Evolutionary conservation across 2,329 filamentous ascomycete species (phyloP), one percentile per base, ranked within the genome.

Genomic region (Trichoderma sp.): DNA sequence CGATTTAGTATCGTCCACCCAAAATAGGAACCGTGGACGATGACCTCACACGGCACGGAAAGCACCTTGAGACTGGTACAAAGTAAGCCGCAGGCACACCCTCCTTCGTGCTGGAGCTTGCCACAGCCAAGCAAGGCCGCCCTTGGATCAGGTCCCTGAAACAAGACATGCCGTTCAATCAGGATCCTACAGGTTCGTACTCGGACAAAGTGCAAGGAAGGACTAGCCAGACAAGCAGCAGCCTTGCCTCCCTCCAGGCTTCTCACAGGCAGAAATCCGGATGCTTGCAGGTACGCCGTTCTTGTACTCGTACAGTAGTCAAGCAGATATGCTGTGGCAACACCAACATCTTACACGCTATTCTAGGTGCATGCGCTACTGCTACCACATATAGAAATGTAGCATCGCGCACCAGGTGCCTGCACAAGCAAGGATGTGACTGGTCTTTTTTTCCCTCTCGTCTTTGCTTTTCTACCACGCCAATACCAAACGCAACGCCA

Each of bases 31-130:
- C 67, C 21, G 34, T 61, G 34, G 57, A 53, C 39, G 57, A 70
- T 70, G 67, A 62, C 67, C 67, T 70, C 67, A 70, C 67, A 53
- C 15, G 67, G 34, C 67, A 62, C 47, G 53, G 51, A 58, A 43
- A 53, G 26, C 24, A 36, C 39, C 12, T 51, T 24, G 18, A 60
- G 18, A 36, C 57, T 21, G 57, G 30, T 24, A 53, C 47, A 53
- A 21, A 53, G 47, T 39, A 67, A 57, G 53, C 65, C 24, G 32
- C 65, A 67, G 32, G 21, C 51, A 58, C 56, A 65, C 65, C 36
- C 47, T 43, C 39, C 30, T 39, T 51, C 28, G 8, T 47, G 9
- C 36, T 43, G 32, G 28, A 43, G 36, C 66, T 61, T 47, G 65
- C 56, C 56, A 51, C 66, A 61, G 57, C 57, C 57, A 69, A 61